These are phyloP conservation scores for Volvox africanus DNA, from an alignment of 139 green algal genomes.

Conservation along the genomic window DNA sequence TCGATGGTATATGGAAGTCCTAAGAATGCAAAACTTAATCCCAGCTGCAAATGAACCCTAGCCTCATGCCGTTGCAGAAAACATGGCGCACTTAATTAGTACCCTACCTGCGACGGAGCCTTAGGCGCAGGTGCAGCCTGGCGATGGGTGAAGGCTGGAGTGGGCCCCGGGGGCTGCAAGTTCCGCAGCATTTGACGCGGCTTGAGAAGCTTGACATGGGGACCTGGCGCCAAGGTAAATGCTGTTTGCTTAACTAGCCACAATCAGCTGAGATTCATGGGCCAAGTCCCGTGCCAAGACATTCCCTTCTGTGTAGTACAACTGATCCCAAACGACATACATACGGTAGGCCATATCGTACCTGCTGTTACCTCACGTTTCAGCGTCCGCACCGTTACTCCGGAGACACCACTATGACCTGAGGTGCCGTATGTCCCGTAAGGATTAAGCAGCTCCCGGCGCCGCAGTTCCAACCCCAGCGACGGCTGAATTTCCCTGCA, in stretches of 20 bases:
- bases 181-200: conserved; percentile 33
- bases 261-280: no score
- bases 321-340: no score
- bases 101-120: no score
- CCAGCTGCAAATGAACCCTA: no score
- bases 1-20: no score
- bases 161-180: conserved; percentile 3
- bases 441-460: conserved; percentile 18
- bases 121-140: neutral
- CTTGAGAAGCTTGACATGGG: conserved; percentile 42
- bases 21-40: no score
- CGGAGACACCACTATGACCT: neutral
- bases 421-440: neutral
- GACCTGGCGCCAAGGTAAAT: neutral
- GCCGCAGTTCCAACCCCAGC: conserved; percentile 15
- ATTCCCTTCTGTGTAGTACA: no score
- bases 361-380: conserved; percentile 24
- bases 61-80: no score
- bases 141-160: neutral
- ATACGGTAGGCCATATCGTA: neutral
- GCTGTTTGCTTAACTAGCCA: no score
- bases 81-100: no score
- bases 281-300: no score
- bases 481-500: conserved; percentile 26
- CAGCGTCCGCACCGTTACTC: conserved; percentile 20